Evolutionary conservation across 163 green algal genomes (phyloP).

Genomic region (Chloromonas sp.): DNA sequence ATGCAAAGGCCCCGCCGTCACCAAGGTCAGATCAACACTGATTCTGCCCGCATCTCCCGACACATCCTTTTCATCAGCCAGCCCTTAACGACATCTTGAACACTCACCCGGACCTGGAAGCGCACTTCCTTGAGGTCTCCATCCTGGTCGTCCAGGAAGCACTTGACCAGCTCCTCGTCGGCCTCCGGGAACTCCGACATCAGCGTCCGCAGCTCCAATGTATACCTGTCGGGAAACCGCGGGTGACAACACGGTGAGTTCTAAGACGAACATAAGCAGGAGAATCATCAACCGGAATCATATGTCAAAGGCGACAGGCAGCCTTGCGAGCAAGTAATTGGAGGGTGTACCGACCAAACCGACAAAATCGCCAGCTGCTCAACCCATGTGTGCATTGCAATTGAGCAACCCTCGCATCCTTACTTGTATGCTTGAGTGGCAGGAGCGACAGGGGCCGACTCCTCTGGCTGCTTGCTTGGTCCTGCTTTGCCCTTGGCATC

Average conservation of each 20-base stretch:
- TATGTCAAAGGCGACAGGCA: neutral
- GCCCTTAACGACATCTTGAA: too few species aligned
- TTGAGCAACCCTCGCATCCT: too few species aligned
- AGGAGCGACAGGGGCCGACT: neutral
- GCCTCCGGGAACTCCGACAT: slow-evolving; percentile 55
- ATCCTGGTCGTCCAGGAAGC: slow-evolving; percentile 75
- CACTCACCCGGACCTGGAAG: neutral
- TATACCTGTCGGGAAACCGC: slow-evolving; percentile 9
- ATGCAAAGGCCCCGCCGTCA: too few species aligned
- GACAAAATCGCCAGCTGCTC: too few species aligned
- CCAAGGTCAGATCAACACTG: too few species aligned
- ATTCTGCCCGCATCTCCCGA: too few species aligned
- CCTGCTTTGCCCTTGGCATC: neutral
- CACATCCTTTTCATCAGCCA: too few species aligned
- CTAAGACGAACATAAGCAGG: too few species aligned
- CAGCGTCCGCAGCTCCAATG: slow-evolving; percentile 30
- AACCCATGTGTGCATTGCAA: too few species aligned
- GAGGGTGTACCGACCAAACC: neutral
- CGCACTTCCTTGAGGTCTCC: slow-evolving; percentile 34
- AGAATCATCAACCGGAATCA: too few species aligned
- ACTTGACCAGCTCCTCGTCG: slow-evolving; percentile 56
- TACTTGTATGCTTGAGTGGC: neutral
- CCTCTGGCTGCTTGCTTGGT: neutral
- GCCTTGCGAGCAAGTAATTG: neutral
- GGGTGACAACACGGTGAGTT: too few species aligned